Evolutionary conservation across 2,329 filamentous ascomycete genomes (phyloP).

Genomic region (Cordyceps cateniannulata): DNA sequence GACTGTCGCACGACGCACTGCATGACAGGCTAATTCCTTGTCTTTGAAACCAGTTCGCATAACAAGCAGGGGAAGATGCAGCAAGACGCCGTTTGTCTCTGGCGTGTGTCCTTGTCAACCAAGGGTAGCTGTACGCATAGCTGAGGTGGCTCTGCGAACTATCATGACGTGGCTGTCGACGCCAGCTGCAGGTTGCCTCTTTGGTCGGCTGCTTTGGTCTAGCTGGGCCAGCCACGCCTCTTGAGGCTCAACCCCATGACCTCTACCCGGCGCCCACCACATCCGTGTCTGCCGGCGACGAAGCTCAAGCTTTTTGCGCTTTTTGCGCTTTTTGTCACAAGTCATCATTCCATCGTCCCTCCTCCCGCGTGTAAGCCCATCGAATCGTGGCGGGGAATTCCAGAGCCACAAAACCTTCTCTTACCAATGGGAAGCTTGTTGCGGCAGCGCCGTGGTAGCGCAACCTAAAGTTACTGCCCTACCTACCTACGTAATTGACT

Average conservation of each 20-base stretch:
- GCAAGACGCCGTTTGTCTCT: background rate
- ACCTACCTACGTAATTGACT: background rate
- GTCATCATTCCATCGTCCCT: too few relatives aligned
- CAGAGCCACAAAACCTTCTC: background rate
- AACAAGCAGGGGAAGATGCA: background rate
- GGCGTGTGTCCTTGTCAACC: background rate
- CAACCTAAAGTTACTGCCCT: too few relatives aligned
- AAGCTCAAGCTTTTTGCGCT: background rate
- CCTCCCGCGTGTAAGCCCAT: background rate
- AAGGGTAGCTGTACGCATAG: background rate
- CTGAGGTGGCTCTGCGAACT: background rate
- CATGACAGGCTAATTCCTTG: background rate
- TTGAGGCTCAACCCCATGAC: constrained; percentile 5
- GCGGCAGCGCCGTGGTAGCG: background rate
- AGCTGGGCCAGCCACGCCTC: background rate
- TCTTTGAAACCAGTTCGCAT: background rate
- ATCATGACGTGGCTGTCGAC: constrained; percentile 6
- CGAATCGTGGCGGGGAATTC: background rate
- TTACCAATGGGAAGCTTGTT: background rate
- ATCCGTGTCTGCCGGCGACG: background rate
- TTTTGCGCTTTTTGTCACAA: too few relatives aligned
- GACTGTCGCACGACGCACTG: background rate
- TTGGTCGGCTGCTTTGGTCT: background rate
- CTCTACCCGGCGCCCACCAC: background rate
- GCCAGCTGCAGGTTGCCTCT: background rate